Conservation (phyloP, 352 stramenopile species). For the Pythium brassicae region DNA sequence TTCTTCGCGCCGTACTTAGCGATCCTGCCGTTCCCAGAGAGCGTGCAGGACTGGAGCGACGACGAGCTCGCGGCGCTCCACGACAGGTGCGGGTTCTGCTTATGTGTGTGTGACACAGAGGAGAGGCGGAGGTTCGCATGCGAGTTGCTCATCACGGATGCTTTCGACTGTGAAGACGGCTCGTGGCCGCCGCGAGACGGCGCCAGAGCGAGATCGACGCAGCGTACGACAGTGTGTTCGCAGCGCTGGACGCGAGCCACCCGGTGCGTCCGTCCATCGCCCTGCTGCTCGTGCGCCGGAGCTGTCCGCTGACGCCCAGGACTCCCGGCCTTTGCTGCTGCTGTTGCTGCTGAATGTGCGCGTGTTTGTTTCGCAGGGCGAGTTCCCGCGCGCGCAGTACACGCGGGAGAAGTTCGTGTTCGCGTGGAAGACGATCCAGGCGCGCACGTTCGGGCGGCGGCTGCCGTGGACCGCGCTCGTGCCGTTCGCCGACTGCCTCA, state of each 20-base stretch:
- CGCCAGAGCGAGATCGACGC: slow-evolving; percentile 53
- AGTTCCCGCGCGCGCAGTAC: slow-evolving; percentile 51
- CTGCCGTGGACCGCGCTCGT: slow-evolving; percentile 90
- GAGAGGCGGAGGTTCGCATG: too few relatives aligned
- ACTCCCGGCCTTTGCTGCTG: too few relatives aligned
- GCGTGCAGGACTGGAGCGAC: slow-evolving; percentile 76
- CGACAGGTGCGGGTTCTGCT: slow-evolving; percentile 32
- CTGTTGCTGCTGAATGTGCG: too few relatives aligned
- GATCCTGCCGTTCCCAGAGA: slow-evolving; percentile 78
- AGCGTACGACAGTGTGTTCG: slow-evolving; percentile 52
- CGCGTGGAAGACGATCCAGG: slow-evolving; percentile 88
- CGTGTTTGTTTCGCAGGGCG: slow-evolving; percentile 17
- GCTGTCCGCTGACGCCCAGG: background rate
- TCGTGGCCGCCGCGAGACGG: slow-evolving; percentile 38
- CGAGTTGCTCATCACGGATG: background rate
- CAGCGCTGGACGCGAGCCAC: slow-evolving; percentile 40
- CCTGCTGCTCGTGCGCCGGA: background rate
- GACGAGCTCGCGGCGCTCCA: slow-evolving; percentile 67
- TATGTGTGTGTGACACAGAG: background rate
- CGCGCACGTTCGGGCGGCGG: slow-evolving; percentile 87
- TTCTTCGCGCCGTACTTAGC: slow-evolving; percentile 87
- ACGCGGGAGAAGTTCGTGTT: slow-evolving; percentile 71
- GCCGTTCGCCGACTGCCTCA: slow-evolving; percentile 90
- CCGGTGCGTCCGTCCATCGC: slow-evolving; percentile 30
- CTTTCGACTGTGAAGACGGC: slow-evolving; percentile 16